Evolutionary conservation across 371 early-diverging fungal species (phyloP), one percentile per base, ranked within the genome.

Genomic region (Rhizopus stolonifer): DNA sequence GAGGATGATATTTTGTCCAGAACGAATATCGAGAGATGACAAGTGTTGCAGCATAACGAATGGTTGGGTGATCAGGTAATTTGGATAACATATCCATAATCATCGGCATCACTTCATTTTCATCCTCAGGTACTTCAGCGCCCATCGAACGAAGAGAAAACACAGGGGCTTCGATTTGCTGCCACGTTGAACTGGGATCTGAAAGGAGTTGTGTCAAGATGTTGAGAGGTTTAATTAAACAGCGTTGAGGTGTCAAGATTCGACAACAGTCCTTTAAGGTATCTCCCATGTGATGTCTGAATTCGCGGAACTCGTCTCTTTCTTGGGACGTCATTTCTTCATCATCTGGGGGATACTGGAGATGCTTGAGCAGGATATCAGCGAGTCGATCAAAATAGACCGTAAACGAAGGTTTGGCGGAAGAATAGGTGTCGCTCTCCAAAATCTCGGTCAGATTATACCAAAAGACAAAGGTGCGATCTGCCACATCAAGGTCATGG

Each of bases 241-340:
- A 90, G 23, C 77, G 77, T 6, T 88, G 79, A 8, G 81, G 71
- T 4, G 94, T 93, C 1, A 95, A 65, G 1, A 97, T 83, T 5
- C 79, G 64, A 24, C 93, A 92, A 57, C 95, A 94, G 61, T 92
- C 94, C 74, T 98, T 98, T 42, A 98, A 77, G n/a, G 95, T 92
- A 56, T 96, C 95, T 22, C 96, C 99, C 81, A 96, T 94, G 34
- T 83, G 81, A 65, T 98, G 96, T 31, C 99, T 79, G 60, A 96
- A 96, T 29, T 94, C 93, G 31, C 93, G 74, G 61, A 98, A 98
- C 18, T 94, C 92, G 50, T 98, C 99, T 4, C 91, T 80, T 51
- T 94, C 91, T 62, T 89, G 79, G 1, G 92, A 89, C 3, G 92
- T 85, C 91, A 85, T 87, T 1, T 63, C 67, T 10, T 63, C 64